These are phyloP conservation scores for Dactylonectria macrodidyma DNA, from an alignment of 2,329 filamentous ascomycete genomes.

Conservation along the genomic window DNA sequence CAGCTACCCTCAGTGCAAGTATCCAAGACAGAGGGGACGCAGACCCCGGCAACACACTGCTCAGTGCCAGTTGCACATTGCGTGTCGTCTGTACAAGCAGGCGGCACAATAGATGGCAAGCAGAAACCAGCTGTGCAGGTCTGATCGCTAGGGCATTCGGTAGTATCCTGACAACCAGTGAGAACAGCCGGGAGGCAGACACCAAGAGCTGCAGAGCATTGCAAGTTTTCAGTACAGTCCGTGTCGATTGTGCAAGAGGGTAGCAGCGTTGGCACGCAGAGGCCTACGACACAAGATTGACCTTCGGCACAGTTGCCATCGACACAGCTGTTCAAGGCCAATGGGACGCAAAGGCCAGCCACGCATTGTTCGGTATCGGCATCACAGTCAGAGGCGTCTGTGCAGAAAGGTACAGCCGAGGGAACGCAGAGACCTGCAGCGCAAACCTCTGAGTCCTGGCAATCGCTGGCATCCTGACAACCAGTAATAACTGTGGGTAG, in stretches of 20 bases:
- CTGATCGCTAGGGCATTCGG: background rate
- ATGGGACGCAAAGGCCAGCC: slow-evolving; percentile 9
- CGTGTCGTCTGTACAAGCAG: background rate
- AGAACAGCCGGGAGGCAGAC: slow-evolving; percentile 11
- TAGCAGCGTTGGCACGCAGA: slow-evolving; percentile 7
- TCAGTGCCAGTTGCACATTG: background rate
- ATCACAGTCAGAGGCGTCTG: background rate
- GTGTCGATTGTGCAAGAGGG: background rate
- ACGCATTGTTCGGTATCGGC: background rate
- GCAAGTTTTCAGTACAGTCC: background rate
- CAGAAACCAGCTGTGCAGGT: slow-evolving; percentile 15
- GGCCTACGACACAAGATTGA: slow-evolving; percentile 14
- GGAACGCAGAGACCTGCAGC: too few species aligned
- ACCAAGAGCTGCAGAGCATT: slow-evolving; percentile 1
- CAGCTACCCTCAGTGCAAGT: background rate
- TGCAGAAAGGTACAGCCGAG: background rate
- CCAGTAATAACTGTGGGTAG: background rate
- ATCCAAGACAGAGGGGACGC: slow-evolving; percentile 10
- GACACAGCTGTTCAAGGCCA: background rate
- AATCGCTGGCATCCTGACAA: background rate
- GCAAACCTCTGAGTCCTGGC: background rate
- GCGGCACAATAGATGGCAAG: background rate
- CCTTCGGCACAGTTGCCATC: background rate
- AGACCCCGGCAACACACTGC: slow-evolving; percentile 5
- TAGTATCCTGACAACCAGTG: background rate